Evolutionary conservation across 148 eudicot species (phyloP), one percentile per base, ranked within the genome.

Genomic region (Amaranthus cruentus): DNA sequence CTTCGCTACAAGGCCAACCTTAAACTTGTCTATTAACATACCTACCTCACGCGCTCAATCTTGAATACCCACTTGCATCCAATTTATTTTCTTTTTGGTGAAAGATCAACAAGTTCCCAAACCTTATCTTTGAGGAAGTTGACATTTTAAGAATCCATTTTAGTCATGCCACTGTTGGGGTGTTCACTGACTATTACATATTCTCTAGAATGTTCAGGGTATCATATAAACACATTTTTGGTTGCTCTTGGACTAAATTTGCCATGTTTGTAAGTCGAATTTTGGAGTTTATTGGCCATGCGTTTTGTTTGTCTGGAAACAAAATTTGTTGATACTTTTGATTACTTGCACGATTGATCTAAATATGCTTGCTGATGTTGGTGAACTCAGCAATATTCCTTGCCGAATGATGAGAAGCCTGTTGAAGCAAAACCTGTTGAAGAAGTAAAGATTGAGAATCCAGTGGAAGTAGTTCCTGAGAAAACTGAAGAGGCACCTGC

Each of bases 401-500:
- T 83, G 62, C 85, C 85, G 6, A 72, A 49, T 62, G 85, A 80
- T 44, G 79, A 48, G 50, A 83, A 80, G 75, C 74, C 73, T 62
- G 79, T 52, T 66, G 74, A 81, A 71, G 54, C 62, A 14, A 84
- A 87, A 76, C 78, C 89, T 56, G 81, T 74, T 10, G 92, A 89
- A 74, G 87, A 66, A 43, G 69, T 52, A 59, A 82, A 84, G 84
- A 87, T 60, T 80, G 85, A 85, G 66, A 50, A 75, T 46, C 52
- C 87, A 47, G 87, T 79, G 78, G 91, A 83, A 74, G 79, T 60
- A 65, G 82, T 78, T 54, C 69, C 84, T 42, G 82, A 79, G 68
- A 68, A 84, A 79, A 76, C 81, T 48, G 87, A 82, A 75, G 96
- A 84, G 70, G 75, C 77, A 54, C 81, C 85, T n/a, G 80, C 66